These are phyloP conservation scores for Volvariella surrecta DNA, from an alignment of 1,284 basidiomycete genomes.

Conservation along the genomic window DNA sequence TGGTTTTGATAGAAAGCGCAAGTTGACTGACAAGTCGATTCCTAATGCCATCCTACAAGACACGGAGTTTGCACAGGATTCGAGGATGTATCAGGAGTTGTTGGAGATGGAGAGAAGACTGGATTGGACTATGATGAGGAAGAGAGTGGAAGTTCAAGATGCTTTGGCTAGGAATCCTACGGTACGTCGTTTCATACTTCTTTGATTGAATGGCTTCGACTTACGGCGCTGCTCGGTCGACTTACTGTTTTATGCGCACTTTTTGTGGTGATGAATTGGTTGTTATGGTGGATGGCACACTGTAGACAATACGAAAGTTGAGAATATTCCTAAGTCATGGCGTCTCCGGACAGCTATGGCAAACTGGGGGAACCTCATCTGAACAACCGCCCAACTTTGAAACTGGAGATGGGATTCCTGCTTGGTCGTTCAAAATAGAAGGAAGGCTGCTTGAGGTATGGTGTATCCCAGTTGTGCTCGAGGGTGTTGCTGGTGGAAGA, in stretches of 20 bases:
- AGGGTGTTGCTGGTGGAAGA: too few relatives aligned
- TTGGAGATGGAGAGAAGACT: constrained; percentile 86
- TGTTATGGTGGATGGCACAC: background rate
- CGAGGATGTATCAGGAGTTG: constrained; percentile 81
- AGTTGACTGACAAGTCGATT: constrained; percentile 73
- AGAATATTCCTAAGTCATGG: constrained; percentile 89
- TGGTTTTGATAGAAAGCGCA: constrained; percentile 70
- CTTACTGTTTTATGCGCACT: constrained; percentile 3
- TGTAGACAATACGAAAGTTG: constrained; percentile 75
- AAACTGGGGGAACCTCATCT: constrained; percentile 38
- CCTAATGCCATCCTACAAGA: constrained; percentile 63
- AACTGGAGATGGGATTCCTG: constrained; percentile 76
- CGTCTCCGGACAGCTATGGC: constrained; percentile 82
- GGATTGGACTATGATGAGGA: constrained; percentile 93
- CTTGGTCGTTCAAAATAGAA: constrained; percentile 87
- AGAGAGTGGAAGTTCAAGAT: constrained; percentile 86
- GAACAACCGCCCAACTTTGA: constrained; percentile 34
- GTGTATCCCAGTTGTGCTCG: constrained; percentile 14
- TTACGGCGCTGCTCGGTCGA: background rate
- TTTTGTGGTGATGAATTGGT: too few relatives aligned
- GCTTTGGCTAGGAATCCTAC: constrained; percentile 54
- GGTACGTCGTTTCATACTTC: constrained; percentile 26
- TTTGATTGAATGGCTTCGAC: background rate
- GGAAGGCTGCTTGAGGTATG: constrained; percentile 83
- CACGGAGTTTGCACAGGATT: constrained; percentile 71